These are phyloP conservation scores for Nigrospora osmanthi DNA, from an alignment of 2,329 filamentous ascomycete genomes.

Conservation along the genomic window DNA sequence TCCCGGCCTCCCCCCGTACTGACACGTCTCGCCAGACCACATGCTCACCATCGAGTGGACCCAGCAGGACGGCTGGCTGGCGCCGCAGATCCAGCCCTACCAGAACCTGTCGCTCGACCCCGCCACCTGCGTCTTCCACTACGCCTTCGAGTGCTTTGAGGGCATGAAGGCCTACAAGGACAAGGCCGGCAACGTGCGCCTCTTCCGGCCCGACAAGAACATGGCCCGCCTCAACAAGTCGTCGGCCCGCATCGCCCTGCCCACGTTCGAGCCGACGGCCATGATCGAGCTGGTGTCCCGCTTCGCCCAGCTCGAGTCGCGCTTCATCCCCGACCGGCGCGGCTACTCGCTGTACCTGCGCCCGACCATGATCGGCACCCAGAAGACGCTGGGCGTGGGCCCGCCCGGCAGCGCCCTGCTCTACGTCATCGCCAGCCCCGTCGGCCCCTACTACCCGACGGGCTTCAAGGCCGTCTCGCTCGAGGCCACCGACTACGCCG, in stretches of 20 bases:
- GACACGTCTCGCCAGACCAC: slow-evolving; percentile 57
- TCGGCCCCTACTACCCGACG: slow-evolving; percentile 95
- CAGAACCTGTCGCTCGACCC: slow-evolving; percentile 96
- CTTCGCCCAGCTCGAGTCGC: slow-evolving; percentile 72
- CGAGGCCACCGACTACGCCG: slow-evolving; percentile 93
- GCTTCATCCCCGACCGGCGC: slow-evolving; percentile 79
- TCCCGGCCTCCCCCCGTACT: neutral
- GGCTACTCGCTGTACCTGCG: slow-evolving; percentile 95
- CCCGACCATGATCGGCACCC: slow-evolving; percentile 95
- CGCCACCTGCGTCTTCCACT: slow-evolving; percentile 95
- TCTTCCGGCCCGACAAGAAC: slow-evolving; percentile 94
- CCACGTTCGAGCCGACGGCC: slow-evolving; percentile 68
- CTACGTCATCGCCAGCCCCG: slow-evolving; percentile 91
- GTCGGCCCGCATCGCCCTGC: slow-evolving; percentile 82
- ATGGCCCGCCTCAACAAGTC: slow-evolving; percentile 94
- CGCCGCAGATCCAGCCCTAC: slow-evolving; percentile 82
- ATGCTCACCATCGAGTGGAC: slow-evolving; percentile 97
- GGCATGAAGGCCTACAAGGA: slow-evolving; percentile 99
- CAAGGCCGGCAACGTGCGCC: slow-evolving; percentile 64
- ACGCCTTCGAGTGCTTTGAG: slow-evolving; percentile 96
- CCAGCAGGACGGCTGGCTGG: slow-evolving; percentile 71
- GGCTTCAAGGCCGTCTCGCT: slow-evolving; percentile 96
- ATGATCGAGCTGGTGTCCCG: slow-evolving; percentile 76
- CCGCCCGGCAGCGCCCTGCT: slow-evolving; percentile 88
- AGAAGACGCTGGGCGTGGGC: slow-evolving; percentile 85